Evolutionary conservation across 73 alveolate genomes (phyloP).

Genomic region (Paramecium caudatum): DNA sequence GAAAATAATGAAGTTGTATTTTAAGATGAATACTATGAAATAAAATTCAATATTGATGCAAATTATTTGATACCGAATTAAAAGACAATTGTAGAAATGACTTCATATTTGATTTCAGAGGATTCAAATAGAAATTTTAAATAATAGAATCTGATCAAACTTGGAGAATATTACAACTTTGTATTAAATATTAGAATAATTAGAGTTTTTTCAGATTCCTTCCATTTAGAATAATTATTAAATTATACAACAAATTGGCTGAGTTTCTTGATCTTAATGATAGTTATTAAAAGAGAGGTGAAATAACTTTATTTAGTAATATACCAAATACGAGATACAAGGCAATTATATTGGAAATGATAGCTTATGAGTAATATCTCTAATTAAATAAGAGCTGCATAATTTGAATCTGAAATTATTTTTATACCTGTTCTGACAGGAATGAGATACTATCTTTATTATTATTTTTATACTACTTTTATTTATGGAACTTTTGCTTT

Average conservation of each 20-base stretch:
- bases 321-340: not conserved
- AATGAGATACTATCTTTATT: not conserved
- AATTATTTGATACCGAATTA: not conserved
- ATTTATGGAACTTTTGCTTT: not conserved
- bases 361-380: conserved; percentile 20
- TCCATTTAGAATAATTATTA: not conserved
- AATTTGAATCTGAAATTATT: conserved; percentile 12
- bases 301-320: not conserved
- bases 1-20: conserved; percentile 3
- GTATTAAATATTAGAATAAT: not conserved
- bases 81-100: conserved; percentile 1
- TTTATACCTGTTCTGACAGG: conserved; percentile 14
- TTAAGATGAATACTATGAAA: conserved; percentile 34
- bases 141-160: not conserved
- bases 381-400: conserved; percentile 31
- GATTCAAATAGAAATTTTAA: not conserved
- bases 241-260: not conserved
- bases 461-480: not conserved
- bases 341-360: conserved; percentile 7
- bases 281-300: not conserved
- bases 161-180: conserved; percentile 2
- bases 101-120: not conserved
- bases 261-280: conserved; percentile 12
- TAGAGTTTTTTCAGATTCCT: conserved; percentile 4
- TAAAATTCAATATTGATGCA: conserved; percentile 38